A percentile compares a stretch with the other conserved stretches of the same genome.
Conservation (phyloP, 352 stramenopile genomes). For the Globisporangium nodosum region DNA sequence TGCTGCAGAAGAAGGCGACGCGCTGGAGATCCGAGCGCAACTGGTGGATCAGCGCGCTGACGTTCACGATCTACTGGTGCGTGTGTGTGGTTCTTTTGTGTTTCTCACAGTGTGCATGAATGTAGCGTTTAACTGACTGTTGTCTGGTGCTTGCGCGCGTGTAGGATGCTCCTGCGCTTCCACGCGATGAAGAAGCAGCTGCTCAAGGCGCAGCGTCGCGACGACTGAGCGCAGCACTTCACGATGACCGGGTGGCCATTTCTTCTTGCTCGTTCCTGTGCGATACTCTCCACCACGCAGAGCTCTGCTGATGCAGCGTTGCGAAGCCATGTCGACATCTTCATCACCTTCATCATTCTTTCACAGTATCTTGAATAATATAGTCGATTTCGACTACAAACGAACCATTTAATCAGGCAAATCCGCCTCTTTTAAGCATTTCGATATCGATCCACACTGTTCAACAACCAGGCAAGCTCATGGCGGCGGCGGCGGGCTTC, state of each 20-base stretch:
- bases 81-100: conserved; percentile 3
- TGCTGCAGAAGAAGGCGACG: conserved; percentile 56
- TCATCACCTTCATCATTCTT: too few species aligned
- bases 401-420: too few species aligned
- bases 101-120: not conserved
- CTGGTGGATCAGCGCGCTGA: conserved; percentile 84
- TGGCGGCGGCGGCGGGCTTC: conserved; percentile 24
- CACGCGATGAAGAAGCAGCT: conserved; percentile 79
- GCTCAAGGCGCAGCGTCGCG: conserved; percentile 50
- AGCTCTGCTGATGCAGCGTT: too few species aligned
- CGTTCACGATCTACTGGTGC: conserved; percentile 82
- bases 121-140: not conserved
- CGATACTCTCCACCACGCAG: too few species aligned
- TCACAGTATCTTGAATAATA: too few species aligned
- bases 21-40: conserved; percentile 75
- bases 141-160: not conserved
- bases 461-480: not conserved
- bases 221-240: conserved; percentile 30
- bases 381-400: too few species aligned
- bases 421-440: not conserved
- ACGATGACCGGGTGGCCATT: not conserved
- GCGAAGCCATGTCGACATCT: too few species aligned
- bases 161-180: conserved; percentile 75
- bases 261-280: too few species aligned
- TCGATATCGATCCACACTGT: not conserved